These are phyloP conservation scores for Misopates orontium DNA, from an alignment of 257 asterid species.

Conservation along the genomic window DNA sequence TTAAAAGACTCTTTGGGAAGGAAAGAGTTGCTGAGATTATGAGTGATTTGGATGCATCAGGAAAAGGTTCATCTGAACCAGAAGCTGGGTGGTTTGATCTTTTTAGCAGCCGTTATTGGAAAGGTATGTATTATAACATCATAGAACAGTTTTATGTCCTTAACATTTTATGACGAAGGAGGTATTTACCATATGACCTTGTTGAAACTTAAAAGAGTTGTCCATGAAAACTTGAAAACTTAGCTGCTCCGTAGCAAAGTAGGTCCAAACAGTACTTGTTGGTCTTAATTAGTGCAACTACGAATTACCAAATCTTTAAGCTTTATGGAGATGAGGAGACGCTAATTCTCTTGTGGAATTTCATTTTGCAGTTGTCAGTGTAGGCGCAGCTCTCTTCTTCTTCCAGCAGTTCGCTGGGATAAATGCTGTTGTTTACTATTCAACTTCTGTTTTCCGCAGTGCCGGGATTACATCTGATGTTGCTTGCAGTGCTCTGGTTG, in stretches of 20 bases:
- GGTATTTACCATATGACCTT: background rate
- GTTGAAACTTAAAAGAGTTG: too few species aligned
- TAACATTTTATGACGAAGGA: background rate
- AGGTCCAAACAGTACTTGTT: too few species aligned
- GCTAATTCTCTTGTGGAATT: constrained; percentile 15
- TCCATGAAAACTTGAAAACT: too few species aligned
- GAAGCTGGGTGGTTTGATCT: constrained; percentile 99
- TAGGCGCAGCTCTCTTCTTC: constrained; percentile 84
- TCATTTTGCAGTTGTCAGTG: constrained; percentile 79
- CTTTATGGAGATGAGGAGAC: constrained; percentile 1
- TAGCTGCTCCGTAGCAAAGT: too few species aligned
- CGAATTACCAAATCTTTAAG: background rate
- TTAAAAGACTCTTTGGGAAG: constrained; percentile 74
- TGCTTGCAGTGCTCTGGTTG: constrained; percentile 95
- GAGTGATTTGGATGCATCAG: constrained; percentile 70
- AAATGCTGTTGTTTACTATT: constrained; percentile 87
- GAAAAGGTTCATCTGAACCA: constrained; percentile 70
- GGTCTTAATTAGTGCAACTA: too few species aligned
- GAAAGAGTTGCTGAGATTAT: constrained; percentile 90
- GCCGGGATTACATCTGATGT: constrained; percentile 93
- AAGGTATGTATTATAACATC: constrained; percentile 55
- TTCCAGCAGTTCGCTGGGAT: constrained; percentile 96
- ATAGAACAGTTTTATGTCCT: background rate
- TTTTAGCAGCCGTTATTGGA: constrained; percentile 81
- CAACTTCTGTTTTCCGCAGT: constrained; percentile 90